Evolutionary conservation across 164 flowering plant species (phyloP).

Genomic region (Berberis vulgaris): DNA sequence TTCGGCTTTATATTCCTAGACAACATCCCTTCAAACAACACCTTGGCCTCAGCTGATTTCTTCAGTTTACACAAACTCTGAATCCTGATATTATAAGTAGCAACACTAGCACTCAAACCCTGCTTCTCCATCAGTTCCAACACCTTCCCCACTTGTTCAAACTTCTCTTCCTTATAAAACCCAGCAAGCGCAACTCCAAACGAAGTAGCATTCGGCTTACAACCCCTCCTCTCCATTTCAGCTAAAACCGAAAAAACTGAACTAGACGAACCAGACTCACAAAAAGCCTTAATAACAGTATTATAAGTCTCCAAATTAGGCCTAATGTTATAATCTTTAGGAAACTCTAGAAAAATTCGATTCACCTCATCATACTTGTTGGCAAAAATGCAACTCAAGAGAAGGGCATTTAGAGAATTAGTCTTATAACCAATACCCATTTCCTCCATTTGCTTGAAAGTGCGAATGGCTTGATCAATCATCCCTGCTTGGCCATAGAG

Average conservation of each 20-base stretch:
- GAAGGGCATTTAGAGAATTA: conserved; percentile 48
- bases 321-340: conserved; percentile 30
- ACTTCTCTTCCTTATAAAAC: conserved; percentile 59
- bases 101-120: conserved; percentile 23
- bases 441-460: conserved; percentile 39
- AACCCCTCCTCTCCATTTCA: conserved; percentile 57
- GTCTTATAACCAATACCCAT: conserved; percentile 29
- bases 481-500: conserved; percentile 75
- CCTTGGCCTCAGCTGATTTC: conserved; percentile 59
- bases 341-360: conserved; percentile 46
- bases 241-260: conserved; percentile 46
- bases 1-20: conserved; percentile 55
- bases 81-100: conserved; percentile 56
- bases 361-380: conserved; percentile 38
- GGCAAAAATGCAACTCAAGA: conserved; percentile 43
- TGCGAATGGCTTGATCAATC: conserved; percentile 36
- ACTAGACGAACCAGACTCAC: conserved; percentile 47
- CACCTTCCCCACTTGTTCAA: conserved; percentile 61
- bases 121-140: conserved; percentile 51
- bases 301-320: conserved; percentile 58
- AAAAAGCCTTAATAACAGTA: conserved; percentile 50
- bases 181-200: conserved; percentile 52
- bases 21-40: conserved; percentile 47
- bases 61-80: conserved; percentile 58
- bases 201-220: conserved; percentile 44